phyloP scores from a whole-genome alignment of 2,329 filamentous ascomycete species.

The Lecanoromycetidae sp. region DNA sequence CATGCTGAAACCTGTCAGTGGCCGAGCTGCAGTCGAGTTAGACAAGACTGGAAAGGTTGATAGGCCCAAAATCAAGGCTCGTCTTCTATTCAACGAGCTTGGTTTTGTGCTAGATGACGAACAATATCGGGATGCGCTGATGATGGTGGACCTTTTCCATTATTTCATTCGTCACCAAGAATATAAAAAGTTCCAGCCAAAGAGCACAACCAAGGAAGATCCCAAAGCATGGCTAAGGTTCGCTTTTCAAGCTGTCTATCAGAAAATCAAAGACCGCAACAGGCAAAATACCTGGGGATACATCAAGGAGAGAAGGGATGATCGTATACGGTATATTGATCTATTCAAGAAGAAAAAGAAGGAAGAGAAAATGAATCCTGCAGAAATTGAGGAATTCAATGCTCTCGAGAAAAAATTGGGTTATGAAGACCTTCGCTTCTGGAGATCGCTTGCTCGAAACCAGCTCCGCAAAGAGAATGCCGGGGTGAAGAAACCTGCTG shows the following conservation, averaged over 20 bases:
- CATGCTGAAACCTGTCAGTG: slow-evolving; percentile 90
- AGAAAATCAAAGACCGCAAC: slow-evolving; percentile 91
- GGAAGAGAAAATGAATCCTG: slow-evolving; percentile 52
- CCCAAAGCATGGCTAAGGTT: slow-evolving; percentile 87
- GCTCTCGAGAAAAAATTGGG: slow-evolving; percentile 73
- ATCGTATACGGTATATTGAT: slow-evolving; percentile 77
- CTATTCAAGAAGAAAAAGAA: slow-evolving; percentile 91
- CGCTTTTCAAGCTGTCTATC: slow-evolving; percentile 74
- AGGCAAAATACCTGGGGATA: slow-evolving; percentile 92
- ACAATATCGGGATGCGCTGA: slow-evolving; percentile 91
- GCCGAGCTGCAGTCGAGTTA: slow-evolving; percentile 85
- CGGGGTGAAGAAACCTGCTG: slow-evolving; percentile 59
- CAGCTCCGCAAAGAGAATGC: slow-evolving; percentile 92
- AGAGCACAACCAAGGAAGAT: slow-evolving; percentile 72
- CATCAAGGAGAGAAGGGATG: slow-evolving; percentile 82
- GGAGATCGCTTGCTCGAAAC: slow-evolving; percentile 86
- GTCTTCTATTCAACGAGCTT: slow-evolving; percentile 89
- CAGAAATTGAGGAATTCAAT: slow-evolving; percentile 61
- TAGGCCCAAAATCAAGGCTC: slow-evolving; percentile 77
- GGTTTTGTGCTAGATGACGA: slow-evolving; percentile 95
- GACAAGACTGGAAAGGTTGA: slow-evolving; percentile 79
- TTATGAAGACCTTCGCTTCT: slow-evolving; percentile 95
- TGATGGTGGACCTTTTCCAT: slow-evolving; percentile 97
- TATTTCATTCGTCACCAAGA: slow-evolving; percentile 97
- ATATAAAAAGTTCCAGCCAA: slow-evolving; percentile 85